Percentiles rank a stretch among this genome's conserved stretches.
phyloP scores from a whole-genome alignment of 805 yeast species.

The Saccharomycopsis guyanensis region DNA sequence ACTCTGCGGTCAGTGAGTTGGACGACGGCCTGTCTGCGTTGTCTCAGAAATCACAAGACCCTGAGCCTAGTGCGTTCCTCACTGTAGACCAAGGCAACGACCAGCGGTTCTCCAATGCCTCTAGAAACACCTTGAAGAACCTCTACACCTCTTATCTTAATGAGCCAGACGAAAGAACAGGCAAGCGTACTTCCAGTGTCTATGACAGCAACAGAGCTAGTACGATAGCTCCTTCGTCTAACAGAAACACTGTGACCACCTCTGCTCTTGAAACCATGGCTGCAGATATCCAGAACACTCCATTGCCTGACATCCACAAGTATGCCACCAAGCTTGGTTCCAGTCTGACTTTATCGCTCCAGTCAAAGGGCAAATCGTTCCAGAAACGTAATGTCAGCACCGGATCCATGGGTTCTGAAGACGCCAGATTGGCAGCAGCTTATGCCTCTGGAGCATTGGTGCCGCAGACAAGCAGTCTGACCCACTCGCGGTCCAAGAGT shows the following conservation, averaged over 20 bases:
- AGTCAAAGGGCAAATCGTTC: background rate
- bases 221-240: conserved; percentile 7
- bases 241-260: conserved; percentile 14
- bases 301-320: conserved; percentile 16
- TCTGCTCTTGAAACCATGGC: background rate
- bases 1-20: conserved; percentile 18
- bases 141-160: conserved; percentile 12
- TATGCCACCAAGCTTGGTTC: conserved; percentile 4
- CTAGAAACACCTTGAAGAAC: conserved; percentile 13
- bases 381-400: background rate
- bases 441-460: conserved; percentile 12
- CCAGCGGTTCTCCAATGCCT: conserved; percentile 5
- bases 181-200: background rate
- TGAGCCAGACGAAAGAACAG: conserved; percentile 4
- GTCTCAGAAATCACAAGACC: background rate
- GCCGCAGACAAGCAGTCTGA: background rate
- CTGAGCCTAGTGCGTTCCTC: background rate
- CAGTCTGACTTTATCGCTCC: conserved; percentile 3
- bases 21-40: background rate
- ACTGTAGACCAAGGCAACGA: background rate
- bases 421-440: conserved; percentile 6
- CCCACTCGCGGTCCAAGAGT: conserved; percentile 9
- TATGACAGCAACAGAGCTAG: conserved; percentile 11
- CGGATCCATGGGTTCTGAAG: conserved; percentile 6
- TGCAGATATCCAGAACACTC: conserved; percentile 4